Base-by-base conservation (phyloP, 2,329 filamentous ascomycete species). In the Ophiosphaerella korrae region DNA sequence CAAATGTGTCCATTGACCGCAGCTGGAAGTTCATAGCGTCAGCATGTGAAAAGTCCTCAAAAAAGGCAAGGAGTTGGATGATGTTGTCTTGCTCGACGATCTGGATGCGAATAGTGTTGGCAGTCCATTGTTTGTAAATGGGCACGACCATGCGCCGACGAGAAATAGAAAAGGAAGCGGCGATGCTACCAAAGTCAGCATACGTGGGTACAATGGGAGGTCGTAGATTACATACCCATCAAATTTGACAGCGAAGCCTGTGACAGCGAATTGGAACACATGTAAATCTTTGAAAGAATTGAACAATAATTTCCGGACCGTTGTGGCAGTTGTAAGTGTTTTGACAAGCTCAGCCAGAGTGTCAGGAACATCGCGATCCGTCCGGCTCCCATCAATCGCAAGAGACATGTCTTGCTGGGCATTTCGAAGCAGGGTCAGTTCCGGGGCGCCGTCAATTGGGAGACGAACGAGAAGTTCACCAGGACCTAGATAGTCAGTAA, bases 61-160 rank as follows among this genome's bases (percentile, higher is more conserved):
- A 94, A 75, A 96, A 97, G 3, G 87, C 91, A 18, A 95, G 77
- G 26, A 97, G 77, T 71, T 96, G 90, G 18, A 89, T 75, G 12
- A 88, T 83, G 64, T 86, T 89, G 55, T 92, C 89, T 58, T 88
- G 87, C 58, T 85, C 81, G 32, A 96, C 85, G 33, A 96, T 80
- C 70, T 96, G 92, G 7, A 96, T 79, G 32, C 92, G 85, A 7
- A 90, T 90, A 33, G 82, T 82, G n/a, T 82, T 85, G 2, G 92
- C 89, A 68, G 95, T 91, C 90, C 90, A 95, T 73, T 94, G 94
- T 76, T 96, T 96, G 77, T 95, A 89, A 59, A 96, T 93, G 0
- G 90, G 90, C 13, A 96, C 90, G 11, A 96, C 90, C 88, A 92
- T 94, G 59, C 90, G 84, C 42, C 90, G 85, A 26, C 92, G 86